Conservation (phyloP, 1,139 yeast species). For the Schizosaccharomyces versatilis region DNA sequence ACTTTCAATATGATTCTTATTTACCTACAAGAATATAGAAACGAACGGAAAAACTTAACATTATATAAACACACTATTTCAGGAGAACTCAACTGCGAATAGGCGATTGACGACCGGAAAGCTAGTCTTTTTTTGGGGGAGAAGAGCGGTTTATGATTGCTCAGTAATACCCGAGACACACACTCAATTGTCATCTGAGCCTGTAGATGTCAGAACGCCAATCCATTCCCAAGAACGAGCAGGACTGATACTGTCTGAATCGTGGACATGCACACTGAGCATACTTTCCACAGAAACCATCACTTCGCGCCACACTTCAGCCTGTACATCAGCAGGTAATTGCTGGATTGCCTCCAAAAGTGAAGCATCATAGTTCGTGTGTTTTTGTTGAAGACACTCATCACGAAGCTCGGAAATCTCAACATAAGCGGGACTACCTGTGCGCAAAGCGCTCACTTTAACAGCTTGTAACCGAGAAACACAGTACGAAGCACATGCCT, state of each 20-base stretch:
- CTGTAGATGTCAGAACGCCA: background rate
- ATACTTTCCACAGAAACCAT: background rate
- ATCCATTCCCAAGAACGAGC: conserved; percentile 2
- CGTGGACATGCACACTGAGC: background rate
- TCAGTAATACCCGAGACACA: too few relatives aligned
- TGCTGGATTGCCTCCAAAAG: background rate
- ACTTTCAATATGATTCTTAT: too few relatives aligned
- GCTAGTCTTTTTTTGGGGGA: too few relatives aligned
- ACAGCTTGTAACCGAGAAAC: background rate
- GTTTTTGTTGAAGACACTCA: background rate
- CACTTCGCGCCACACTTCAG: background rate
- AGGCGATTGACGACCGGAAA: too few relatives aligned
- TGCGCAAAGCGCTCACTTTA: background rate
- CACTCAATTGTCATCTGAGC: too few relatives aligned
- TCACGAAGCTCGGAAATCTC: background rate
- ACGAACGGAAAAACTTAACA: too few relatives aligned
- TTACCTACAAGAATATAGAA: too few relatives aligned
- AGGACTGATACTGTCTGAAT: background rate
- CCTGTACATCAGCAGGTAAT: background rate
- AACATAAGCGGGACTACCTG: background rate
- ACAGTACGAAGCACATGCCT: background rate
- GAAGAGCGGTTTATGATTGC: too few relatives aligned
- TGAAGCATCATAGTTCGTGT: background rate
- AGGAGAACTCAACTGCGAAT: too few relatives aligned
- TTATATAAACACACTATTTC: too few relatives aligned